Evolutionary conservation across 305 asterid species (phyloP).

Genomic region (Striga hermonthica): DNA sequence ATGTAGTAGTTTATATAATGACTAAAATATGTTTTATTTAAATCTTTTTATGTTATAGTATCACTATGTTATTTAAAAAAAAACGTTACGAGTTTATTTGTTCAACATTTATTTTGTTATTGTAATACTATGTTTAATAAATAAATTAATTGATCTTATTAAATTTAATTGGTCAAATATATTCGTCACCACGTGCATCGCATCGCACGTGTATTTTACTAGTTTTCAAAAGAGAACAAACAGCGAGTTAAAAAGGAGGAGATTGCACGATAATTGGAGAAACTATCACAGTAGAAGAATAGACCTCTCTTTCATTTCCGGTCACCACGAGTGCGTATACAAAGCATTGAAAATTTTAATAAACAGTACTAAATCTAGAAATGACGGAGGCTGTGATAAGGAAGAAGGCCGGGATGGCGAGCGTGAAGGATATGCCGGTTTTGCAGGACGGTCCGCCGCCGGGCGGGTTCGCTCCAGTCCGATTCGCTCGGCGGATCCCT

Average conservation of each 20-base stretch:
- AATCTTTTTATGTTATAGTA: too few species aligned
- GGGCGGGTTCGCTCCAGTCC: slow-evolving; percentile 92
- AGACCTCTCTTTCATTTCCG: slow-evolving; percentile 7
- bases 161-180: too few species aligned
- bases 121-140: too few species aligned
- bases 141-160: too few species aligned
- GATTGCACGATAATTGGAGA: slow-evolving; percentile 17
- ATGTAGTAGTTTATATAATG: too few species aligned
- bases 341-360: neutral
- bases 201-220: too few species aligned
- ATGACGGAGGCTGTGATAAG: slow-evolving; percentile 92
- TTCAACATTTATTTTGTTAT: too few species aligned
- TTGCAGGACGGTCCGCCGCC: slow-evolving; percentile 97
- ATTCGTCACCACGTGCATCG: too few species aligned
- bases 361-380: slow-evolving; percentile 25
- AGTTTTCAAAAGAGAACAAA: too few species aligned
- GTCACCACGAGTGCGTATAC: neutral
- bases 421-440: slow-evolving; percentile 88
- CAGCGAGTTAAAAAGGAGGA: neutral
- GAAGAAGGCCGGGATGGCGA: slow-evolving; percentile 88
- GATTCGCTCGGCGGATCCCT: slow-evolving; percentile 88
- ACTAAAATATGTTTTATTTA: too few species aligned
- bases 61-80: too few species aligned
- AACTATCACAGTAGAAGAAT: slow-evolving; percentile 19
- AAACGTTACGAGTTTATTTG: too few species aligned